Conservation (phyloP, 768 basidiomycete species). For the Mycena venus region DNA sequence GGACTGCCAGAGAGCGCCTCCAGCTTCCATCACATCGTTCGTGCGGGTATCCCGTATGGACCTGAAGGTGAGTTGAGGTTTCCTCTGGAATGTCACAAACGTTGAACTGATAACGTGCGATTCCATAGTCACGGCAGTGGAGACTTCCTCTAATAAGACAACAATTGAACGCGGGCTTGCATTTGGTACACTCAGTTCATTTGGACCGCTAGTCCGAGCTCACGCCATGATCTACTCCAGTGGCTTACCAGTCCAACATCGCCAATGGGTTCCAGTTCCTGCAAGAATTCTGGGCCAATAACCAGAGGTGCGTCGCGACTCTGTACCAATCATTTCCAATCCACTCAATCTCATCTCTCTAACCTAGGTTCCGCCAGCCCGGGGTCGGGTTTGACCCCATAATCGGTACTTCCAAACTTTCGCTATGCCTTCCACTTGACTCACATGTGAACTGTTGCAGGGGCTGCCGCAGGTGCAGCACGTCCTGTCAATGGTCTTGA, state of each 20-base stretch:
- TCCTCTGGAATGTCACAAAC: neutral
- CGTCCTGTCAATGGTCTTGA: neutral
- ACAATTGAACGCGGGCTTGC: neutral
- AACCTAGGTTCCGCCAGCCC: neutral
- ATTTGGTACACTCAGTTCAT: neutral
- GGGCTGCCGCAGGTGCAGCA: neutral
- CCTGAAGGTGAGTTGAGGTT: conserved; percentile 23
- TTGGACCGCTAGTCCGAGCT: neutral
- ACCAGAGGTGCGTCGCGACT: conserved; percentile 3
- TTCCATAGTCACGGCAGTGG: neutral
- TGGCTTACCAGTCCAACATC: conserved; percentile 30
- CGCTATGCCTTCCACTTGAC: neutral
- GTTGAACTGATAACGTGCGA: neutral
- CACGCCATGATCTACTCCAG: conserved; percentile 1
- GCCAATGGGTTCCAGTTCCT: conserved; percentile 29
- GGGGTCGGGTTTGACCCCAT: neutral
- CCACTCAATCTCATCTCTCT: neutral
- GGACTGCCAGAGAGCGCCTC: conserved; percentile 29
- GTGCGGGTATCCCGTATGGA: conserved; percentile 51
- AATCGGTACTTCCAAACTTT: neutral
- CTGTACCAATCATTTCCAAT: neutral
- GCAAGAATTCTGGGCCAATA: conserved; percentile 29
- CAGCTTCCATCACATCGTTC: conserved; percentile 40
- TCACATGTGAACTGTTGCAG: neutral
- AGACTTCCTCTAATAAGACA: neutral